Percentiles rank a stretch among this genome's conserved stretches.
phyloP scores from a whole-genome alignment of 139 green algal genomes.

The Micromonas commoda region DNA sequence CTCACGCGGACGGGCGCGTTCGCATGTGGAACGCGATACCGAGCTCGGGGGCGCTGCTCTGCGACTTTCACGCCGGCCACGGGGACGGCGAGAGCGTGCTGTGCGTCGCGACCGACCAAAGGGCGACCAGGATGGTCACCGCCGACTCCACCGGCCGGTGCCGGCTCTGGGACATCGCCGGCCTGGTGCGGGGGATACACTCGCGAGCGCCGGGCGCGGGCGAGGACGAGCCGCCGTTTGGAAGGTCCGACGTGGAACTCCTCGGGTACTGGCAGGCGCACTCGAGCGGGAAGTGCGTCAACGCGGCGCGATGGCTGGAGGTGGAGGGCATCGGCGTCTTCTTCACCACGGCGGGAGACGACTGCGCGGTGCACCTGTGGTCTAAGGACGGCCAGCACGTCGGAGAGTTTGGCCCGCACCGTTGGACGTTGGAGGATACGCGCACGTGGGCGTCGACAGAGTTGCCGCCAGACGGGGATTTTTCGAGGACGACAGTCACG shows the following conservation, averaged over 20 bases:
- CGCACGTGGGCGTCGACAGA: neutral
- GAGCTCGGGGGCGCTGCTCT: neutral
- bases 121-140: neutral
- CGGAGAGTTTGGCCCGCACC: slow-evolving; percentile 6
- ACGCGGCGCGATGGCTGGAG: too few relatives aligned
- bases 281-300: neutral
- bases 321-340: neutral
- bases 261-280: slow-evolving; percentile 15
- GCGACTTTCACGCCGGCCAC: neutral
- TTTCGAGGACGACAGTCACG: too few relatives aligned
- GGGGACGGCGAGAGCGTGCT: neutral
- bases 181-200: neutral
- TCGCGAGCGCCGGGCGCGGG: neutral
- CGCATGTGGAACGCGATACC: slow-evolving; percentile 10
- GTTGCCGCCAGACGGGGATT: slow-evolving; percentile 41
- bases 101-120: neutral
- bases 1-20: neutral
- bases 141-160: neutral
- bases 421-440: neutral
- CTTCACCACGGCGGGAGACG: neutral
- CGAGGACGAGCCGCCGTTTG: too few relatives aligned
- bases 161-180: neutral
- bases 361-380: slow-evolving; percentile 7
- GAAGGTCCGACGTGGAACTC: neutral
- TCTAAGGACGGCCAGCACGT: neutral